phyloP scores from a whole-genome alignment of 208 protist genomes.

The Polymyxa betae region DNA sequence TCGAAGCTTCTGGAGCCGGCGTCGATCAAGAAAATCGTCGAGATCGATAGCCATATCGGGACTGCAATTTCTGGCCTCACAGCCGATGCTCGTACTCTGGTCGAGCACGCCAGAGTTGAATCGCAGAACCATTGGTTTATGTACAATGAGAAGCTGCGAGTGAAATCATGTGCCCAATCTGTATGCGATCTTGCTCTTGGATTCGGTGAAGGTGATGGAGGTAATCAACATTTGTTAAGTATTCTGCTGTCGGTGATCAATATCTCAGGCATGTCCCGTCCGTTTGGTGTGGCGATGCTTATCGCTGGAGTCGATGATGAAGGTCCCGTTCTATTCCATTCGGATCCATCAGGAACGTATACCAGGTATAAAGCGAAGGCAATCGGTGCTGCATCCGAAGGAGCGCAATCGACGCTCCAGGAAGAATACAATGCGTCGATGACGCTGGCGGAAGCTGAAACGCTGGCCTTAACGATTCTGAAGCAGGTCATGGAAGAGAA shows the following conservation, averaged over 20 bases:
- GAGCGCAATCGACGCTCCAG: slow-evolving; percentile 93
- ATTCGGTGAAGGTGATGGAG: slow-evolving; percentile 53
- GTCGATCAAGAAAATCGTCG: slow-evolving; percentile 95
- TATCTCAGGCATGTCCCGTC: slow-evolving; percentile 66
- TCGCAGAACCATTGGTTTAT: slow-evolving; percentile 98
- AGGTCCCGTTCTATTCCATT: slow-evolving; percentile 85
- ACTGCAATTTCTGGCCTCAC: slow-evolving; percentile 94
- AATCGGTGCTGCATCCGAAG: slow-evolving; percentile 96
- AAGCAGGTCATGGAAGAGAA: slow-evolving; percentile 97
- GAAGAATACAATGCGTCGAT: slow-evolving; percentile 94
- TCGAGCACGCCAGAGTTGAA: slow-evolving; percentile 97
- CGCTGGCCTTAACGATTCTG: slow-evolving; percentile 90
- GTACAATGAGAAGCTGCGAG: slow-evolving; percentile 96
- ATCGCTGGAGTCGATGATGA: slow-evolving; percentile 94
- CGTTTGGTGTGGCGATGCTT: slow-evolving; percentile 98
- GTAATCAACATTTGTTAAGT: not conserved
- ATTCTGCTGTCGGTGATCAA: not conserved
- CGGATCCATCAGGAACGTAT: slow-evolving; percentile 86
- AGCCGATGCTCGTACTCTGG: slow-evolving; percentile 96
- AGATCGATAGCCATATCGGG: slow-evolving; percentile 88
- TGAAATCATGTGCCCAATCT: slow-evolving; percentile 79
- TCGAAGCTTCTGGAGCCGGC: slow-evolving; percentile 94
- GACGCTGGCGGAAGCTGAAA: slow-evolving; percentile 92
- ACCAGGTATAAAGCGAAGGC: slow-evolving; percentile 94
- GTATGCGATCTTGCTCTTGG: slow-evolving; percentile 60